phyloP scores from a whole-genome alignment of 1,139 yeast genomes.

The Blastobotrys illinoisensis region DNA sequence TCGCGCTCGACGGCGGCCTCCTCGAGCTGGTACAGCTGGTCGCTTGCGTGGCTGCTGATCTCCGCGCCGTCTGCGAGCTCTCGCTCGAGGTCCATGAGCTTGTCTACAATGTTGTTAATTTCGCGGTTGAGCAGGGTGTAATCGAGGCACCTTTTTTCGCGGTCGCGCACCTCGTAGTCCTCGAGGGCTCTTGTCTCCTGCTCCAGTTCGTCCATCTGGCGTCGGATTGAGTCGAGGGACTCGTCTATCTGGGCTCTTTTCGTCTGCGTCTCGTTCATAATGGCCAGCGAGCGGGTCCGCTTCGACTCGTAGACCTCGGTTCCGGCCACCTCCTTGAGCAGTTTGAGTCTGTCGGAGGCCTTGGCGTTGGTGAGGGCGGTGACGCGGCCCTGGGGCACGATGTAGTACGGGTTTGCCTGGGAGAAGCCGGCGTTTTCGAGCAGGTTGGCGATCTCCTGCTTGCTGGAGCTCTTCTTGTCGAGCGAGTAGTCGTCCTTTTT shows the following conservation, averaged over 20 bases:
- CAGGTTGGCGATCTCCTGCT: slow-evolving; percentile 75
- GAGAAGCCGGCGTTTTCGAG: slow-evolving; percentile 93
- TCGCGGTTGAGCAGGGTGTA: slow-evolving; percentile 78
- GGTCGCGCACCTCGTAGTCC: slow-evolving; percentile 62
- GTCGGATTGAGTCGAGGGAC: slow-evolving; percentile 63
- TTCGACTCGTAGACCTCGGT: slow-evolving; percentile 86
- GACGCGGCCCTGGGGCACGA: slow-evolving; percentile 94
- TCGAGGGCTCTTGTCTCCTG: slow-evolving; percentile 74
- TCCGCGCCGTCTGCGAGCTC: slow-evolving; percentile 31
- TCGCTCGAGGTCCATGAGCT: slow-evolving; percentile 57
- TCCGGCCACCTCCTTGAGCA: slow-evolving; percentile 91
- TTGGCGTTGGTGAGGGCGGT: slow-evolving; percentile 78
- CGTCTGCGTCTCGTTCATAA: slow-evolving; percentile 66
- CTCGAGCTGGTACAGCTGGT: slow-evolving; percentile 41
- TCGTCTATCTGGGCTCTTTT: slow-evolving; percentile 73
- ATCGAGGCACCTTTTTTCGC: slow-evolving; percentile 64
- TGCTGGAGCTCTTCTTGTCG: slow-evolving; percentile 71
- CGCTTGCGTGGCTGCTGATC: slow-evolving; percentile 9
- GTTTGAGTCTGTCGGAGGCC: slow-evolving; percentile 69
- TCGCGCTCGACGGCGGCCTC: slow-evolving; percentile 47
- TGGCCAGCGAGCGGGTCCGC: slow-evolving; percentile 70
- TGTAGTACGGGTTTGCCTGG: slow-evolving; percentile 85
- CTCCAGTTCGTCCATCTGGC: slow-evolving; percentile 69
- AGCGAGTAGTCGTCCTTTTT: slow-evolving; percentile 82
- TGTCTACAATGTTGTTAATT: slow-evolving; percentile 52